phyloP scores from a whole-genome alignment of 306 rosid species.

The Lathyrus sativus region DNA sequence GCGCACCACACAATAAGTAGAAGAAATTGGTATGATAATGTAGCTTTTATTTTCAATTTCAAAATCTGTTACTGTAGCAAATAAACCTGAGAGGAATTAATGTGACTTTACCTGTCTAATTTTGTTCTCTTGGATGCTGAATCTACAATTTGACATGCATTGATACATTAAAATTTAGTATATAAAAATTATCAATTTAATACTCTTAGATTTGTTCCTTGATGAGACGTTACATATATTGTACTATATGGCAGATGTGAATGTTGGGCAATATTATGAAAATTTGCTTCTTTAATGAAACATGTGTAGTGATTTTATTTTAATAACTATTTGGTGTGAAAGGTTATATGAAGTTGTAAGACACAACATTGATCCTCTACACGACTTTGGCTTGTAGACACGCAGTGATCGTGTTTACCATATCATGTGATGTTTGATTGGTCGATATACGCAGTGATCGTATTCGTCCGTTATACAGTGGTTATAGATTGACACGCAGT shows the following conservation, averaged over 20 bases:
- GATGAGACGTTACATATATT: not conserved
- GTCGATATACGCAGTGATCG: too few species aligned
- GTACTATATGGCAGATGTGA: not conserved
- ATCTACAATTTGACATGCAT: not conserved
- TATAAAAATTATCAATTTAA: not conserved
- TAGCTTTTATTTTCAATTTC: too few species aligned
- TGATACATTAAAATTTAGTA: conserved; percentile 11
- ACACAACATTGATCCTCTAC: too few species aligned
- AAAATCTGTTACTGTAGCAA: too few species aligned
- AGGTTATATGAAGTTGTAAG: not conserved
- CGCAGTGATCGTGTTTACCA: too few species aligned
- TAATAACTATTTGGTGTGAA: conserved; percentile 5
- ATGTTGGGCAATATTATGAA: not conserved
- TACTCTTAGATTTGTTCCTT: not conserved
- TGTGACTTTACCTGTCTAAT: conserved; percentile 46
- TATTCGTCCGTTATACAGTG: too few species aligned
- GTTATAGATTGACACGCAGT: too few species aligned
- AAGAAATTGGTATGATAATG: too few species aligned
- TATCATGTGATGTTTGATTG: too few species aligned
- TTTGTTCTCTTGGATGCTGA: conserved; percentile 15
- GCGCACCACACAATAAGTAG: too few species aligned
- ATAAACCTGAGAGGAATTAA: too few species aligned
- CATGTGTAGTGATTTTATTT: not conserved
- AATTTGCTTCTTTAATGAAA: conserved; percentile 11
- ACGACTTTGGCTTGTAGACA: too few species aligned